A percentile compares a stretch with the other conserved stretches of the same genome.
Evolutionary conservation across 345 rosid species (phyloP).

Genomic region (Mercurialis annua): DNA sequence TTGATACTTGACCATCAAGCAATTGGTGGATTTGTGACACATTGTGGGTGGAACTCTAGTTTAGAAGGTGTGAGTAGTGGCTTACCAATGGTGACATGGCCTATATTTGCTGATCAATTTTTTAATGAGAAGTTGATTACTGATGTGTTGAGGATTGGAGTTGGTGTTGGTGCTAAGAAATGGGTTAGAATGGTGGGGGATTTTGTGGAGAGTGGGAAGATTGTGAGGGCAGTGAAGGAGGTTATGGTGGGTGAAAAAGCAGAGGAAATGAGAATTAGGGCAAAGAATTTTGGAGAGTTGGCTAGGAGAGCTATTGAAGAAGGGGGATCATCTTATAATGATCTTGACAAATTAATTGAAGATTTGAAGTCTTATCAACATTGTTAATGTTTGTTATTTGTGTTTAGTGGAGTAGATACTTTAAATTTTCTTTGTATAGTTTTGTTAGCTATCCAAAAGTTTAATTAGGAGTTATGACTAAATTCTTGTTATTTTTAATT

Average conservation of each 20-base stretch:
- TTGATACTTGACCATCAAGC: conserved; percentile 25
- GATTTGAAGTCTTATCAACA: background rate
- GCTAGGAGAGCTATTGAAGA: background rate
- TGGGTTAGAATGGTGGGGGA: conserved; percentile 9
- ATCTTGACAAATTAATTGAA: background rate
- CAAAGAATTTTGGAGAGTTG: conserved; percentile 1
- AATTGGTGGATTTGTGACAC: conserved; percentile 24
- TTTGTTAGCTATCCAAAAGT: too few species aligned
- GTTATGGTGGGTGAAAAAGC: conserved; percentile 3
- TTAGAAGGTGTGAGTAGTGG: conserved; percentile 24
- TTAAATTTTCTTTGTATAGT: too few species aligned
- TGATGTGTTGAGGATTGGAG: conserved; percentile 3
- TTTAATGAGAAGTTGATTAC: conserved; percentile 23
- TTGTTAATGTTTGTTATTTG: too few species aligned
- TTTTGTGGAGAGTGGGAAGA: conserved; percentile 2
- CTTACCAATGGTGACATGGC: conserved; percentile 30
- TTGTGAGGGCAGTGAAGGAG: conserved; percentile 17
- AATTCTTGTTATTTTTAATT: too few species aligned
- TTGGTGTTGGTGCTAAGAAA: conserved; percentile 16
- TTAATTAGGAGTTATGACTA: too few species aligned
- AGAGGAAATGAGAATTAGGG: background rate
- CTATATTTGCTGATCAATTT: conserved; percentile 20
- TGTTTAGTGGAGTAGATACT: too few species aligned
- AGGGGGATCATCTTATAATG: background rate
- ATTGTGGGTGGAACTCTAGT: conserved; percentile 29